Base-by-base conservation (phyloP, 2,329 filamentous ascomycete species). In the Cucurbitaria berberidis region DNA sequence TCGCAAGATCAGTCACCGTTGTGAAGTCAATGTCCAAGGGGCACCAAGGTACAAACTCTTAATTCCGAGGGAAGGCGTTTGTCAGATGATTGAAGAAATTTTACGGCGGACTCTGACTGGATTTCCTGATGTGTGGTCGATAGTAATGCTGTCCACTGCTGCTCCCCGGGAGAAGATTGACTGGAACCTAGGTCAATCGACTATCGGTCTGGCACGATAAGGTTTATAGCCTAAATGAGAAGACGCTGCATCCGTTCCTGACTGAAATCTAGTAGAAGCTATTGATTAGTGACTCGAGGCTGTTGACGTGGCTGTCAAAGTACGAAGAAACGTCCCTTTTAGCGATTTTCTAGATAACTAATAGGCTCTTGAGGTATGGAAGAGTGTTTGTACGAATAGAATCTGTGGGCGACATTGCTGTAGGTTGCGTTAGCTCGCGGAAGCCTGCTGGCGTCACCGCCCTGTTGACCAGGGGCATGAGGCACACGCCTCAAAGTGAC, bases 191-290 rank as follows among this genome's bases (percentile, higher is more conserved):
- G n/a, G 30, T 42, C 34, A 49, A 43, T 30, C 21, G 45, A 40
- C 27, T 24, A 55, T 58, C 38, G 39, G 56, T 51, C 35, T 39
- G 35, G 9, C 34, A 51, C 30, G 40, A 34, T 42, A 50, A 46
- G 34, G 57, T 62, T 63, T 65, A 67, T 63, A 66, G 43, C 41
- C 49, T 16, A 52, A 55, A 55, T 22, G 34, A 53, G 47, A 45
- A 40, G 19, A 21, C n/a, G n/a, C 35, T 43, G 39, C 42, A 36
- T 45, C 34, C 11, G 30, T 5, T 22, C 26, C 27, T 38, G 29
- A 18, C 18, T 48, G 19, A 38, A 29, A 15, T 22, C 26, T 27
- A 35, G 16, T 24, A 35, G 29, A 21, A 11, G 7, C 36, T 39
- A 11, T n/a, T 15, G 2, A 3, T 24, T 15, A 27, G 19, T 34